Percentiles rank a stretch among this genome's conserved stretches.
phyloP scores from a whole-genome alignment of 352 stramenopile genomes.

The Pythium chondricola region DNA sequence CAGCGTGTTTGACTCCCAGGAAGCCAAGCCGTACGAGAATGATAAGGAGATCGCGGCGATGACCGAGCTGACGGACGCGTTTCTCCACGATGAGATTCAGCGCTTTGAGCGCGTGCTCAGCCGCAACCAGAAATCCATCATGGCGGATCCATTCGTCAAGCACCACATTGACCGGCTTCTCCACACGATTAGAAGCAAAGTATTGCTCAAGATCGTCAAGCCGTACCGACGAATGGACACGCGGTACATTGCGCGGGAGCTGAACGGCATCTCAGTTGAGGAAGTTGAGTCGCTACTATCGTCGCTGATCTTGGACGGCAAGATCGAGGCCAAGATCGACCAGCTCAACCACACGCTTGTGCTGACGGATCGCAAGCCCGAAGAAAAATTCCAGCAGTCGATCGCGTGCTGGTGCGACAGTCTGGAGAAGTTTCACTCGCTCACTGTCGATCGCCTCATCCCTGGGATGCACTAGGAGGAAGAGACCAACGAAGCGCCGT shows the following conservation, averaged over 20 bases:
- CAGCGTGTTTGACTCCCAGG: conserved; percentile 94
- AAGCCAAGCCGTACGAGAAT: conserved; percentile 90
- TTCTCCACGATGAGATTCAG: conserved; percentile 94
- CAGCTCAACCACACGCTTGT: conserved; percentile 81
- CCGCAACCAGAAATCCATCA: conserved; percentile 83
- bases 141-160: conserved; percentile 94
- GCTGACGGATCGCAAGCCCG: conserved; percentile 53
- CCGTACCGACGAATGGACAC: conserved; percentile 93
- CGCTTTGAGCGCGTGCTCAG: conserved; percentile 91
- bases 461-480: conserved; percentile 50
- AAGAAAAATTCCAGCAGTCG: conserved; percentile 67
- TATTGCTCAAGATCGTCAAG: conserved; percentile 91
- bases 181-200: conserved; percentile 92
- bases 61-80: conserved; percentile 93
- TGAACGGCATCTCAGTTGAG: conserved; percentile 88
- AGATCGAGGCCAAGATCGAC: conserved; percentile 91
- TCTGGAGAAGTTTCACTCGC: conserved; percentile 63
- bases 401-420: conserved; percentile 59
- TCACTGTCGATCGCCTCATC: conserved; percentile 50
- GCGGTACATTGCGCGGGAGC: conserved; percentile 85
- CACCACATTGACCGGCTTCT: conserved; percentile 93
- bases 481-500: too few relatives aligned
- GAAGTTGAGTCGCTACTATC: conserved; percentile 93
- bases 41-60: conserved; percentile 95
- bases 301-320: conserved; percentile 89